Evolutionary conservation across 495 filamentous ascomycete genomes (phyloP), one percentile per base, ranked within the genome.

Genomic region (Staphylotrichum longicolle): DNA sequence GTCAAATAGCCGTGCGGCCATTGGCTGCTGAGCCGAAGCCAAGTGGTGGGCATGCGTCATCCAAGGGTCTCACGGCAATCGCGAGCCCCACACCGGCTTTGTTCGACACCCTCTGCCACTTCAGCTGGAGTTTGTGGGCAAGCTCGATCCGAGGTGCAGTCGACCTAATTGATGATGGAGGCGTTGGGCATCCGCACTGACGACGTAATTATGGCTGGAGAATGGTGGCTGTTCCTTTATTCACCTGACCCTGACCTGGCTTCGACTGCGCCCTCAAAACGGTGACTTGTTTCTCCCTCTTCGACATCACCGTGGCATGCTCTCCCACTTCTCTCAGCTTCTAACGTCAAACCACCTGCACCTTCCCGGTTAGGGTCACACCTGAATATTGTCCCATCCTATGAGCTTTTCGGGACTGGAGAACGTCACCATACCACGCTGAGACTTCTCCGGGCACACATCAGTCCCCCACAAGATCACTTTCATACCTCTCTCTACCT

Each of bases 181-280:
- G 35, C 34, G 50, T 45, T 56, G 54, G 40, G 30, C 30, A 56
- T 15, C 53, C 39, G 41, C 39, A 30, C 9, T 14, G 33, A 32
- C 54, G 59, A 61, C 59, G 51, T 61, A 49, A 50, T 46, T 10
- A 61, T 55, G 41, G 59, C 42, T 8, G 34, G 20, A 27, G 20
- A 27, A 27, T 27, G 20, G 20, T 5, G 4, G 2, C 12, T n/a
- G 30, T 46, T 40, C 30, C 40, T 47, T 57, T 45, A 55, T 57
- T 33, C 33, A 51, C 33, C 14, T 20, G 7, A 12, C 7, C 32
- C 34, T 12, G 7, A 39, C 50, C 33, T 14, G 27, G 0, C 30
- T 4, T 32, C 20, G 20, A 27, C 20, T 27, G 20, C 1, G 20
- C 20, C 20, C 20, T 27, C 20, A 27, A 27, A 27, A 27, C 20